These are phyloP conservation scores for Geotrichum fermentans DNA, from an alignment of 1,139 yeast species.

Conservation along the genomic window DNA sequence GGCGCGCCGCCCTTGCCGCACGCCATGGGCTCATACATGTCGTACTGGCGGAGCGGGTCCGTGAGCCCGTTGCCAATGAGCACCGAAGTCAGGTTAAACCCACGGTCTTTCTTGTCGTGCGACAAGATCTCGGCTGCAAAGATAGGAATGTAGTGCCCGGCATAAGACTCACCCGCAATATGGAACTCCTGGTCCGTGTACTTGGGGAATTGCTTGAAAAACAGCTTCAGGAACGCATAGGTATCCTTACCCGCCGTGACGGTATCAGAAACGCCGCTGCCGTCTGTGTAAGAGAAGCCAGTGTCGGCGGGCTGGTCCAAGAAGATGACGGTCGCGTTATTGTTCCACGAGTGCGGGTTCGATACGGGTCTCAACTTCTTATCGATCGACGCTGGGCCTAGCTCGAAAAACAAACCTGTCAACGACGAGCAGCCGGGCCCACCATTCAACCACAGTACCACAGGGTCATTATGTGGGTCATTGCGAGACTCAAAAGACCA, in stretches of 20 bases:
- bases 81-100: slow-evolving; percentile 62
- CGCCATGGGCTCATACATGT: slow-evolving; percentile 73
- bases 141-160: slow-evolving; percentile 80
- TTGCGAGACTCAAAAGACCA: slow-evolving; percentile 90
- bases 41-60: slow-evolving; percentile 65
- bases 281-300: slow-evolving; percentile 76
- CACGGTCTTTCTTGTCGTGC: slow-evolving; percentile 47
- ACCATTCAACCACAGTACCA: slow-evolving; percentile 83
- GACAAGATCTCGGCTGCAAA: slow-evolving; percentile 71
- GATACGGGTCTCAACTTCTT: slow-evolving; percentile 60
- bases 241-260: slow-evolving; percentile 75
- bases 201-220: slow-evolving; percentile 71
- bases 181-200: slow-evolving; percentile 57
- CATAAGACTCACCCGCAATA: slow-evolving; percentile 84
- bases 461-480: slow-evolving; percentile 80
- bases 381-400: slow-evolving; percentile 78
- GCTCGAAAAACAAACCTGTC: slow-evolving; percentile 86
- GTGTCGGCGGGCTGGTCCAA: slow-evolving; percentile 94
- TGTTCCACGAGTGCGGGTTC: slow-evolving; percentile 83
- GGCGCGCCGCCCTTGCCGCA: slow-evolving; percentile 79
- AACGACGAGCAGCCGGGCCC: slow-evolving; percentile 90
- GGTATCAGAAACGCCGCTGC: slow-evolving; percentile 48
- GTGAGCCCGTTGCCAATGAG: slow-evolving; percentile 83
- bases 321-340: slow-evolving; percentile 84
- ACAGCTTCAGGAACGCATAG: slow-evolving; percentile 66